Evolutionary conservation across 345 rosid species (phyloP).

Genomic region (Euphorbia peplus): DNA sequence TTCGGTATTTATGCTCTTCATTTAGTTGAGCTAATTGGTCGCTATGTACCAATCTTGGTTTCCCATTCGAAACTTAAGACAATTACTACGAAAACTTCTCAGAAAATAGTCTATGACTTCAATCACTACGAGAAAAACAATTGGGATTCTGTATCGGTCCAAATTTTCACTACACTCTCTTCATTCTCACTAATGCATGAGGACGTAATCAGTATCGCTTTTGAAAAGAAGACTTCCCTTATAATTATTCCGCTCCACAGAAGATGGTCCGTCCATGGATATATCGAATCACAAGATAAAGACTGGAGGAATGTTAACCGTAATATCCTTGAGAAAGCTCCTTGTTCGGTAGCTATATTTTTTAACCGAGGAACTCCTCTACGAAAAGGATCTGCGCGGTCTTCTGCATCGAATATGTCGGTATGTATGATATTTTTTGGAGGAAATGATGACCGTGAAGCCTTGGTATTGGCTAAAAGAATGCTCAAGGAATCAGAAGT

Average conservation of each 20-base stretch:
- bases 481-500: constrained; percentile 38
- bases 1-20: constrained; percentile 29
- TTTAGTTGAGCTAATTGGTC: constrained; percentile 39
- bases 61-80: constrained; percentile 14
- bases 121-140: constrained; percentile 16
- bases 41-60: constrained; percentile 30
- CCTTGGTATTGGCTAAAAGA: constrained; percentile 40
- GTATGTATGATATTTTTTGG: constrained; percentile 51
- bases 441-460: constrained; percentile 66
- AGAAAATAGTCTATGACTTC: constrained; percentile 28
- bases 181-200: constrained; percentile 49
- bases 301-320: constrained; percentile 34
- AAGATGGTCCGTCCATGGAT: constrained; percentile 43
- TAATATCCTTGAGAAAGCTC: constrained; percentile 45
- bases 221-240: constrained; percentile 39
- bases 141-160: constrained; percentile 17
- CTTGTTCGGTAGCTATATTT: constrained; percentile 55
- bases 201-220: constrained; percentile 53
- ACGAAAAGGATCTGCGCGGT: not conserved
- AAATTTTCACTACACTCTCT: constrained; percentile 40
- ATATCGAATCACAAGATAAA: constrained; percentile 32
- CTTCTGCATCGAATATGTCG: not conserved
- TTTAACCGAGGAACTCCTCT: not conserved
- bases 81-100: constrained; percentile 10
- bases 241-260: constrained; percentile 57